A percentile compares a stretch with the other conserved stretches of the same genome.
Evolutionary conservation across 208 protist genomes (phyloP).

Genomic region (Leishmania tropica): DNA sequence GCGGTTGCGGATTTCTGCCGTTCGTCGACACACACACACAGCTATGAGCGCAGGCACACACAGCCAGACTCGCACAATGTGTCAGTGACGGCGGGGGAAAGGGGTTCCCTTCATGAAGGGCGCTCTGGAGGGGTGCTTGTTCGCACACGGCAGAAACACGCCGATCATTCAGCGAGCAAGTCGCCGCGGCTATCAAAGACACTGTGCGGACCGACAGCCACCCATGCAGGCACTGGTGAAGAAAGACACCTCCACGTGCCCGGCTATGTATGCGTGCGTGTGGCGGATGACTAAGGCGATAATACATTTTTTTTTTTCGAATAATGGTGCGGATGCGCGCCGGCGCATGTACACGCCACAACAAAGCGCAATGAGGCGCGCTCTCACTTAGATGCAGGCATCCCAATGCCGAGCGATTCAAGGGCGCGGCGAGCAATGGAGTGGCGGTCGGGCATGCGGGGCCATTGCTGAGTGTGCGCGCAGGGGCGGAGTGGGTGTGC

Average conservation of each 20-base stretch:
- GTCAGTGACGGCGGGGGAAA: not conserved
- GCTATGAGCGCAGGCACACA: not conserved
- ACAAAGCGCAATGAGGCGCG: not conserved
- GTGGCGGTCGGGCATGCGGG: not conserved
- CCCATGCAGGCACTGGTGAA: not conserved
- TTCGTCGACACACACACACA: not conserved
- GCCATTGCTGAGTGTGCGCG: not conserved
- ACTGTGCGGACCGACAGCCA: not conserved
- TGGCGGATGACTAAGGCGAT: not conserved
- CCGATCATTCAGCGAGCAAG: not conserved
- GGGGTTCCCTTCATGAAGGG: not conserved
- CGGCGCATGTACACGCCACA: not conserved
- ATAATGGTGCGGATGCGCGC: not conserved
- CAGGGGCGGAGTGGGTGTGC: not conserved
- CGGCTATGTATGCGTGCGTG: not conserved
- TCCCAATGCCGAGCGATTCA: not conserved
- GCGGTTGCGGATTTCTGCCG: not conserved
- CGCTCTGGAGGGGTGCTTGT: not conserved
- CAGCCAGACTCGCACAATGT: not conserved
- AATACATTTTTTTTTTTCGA: constrained; percentile 3
- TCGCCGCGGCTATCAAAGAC: not conserved
- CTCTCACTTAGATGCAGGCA: not conserved
- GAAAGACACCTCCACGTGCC: not conserved
- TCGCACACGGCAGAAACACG: not conserved
- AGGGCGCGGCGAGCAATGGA: not conserved